A percentile compares a stretch with the other conserved stretches of the same genome.
phyloP scores from a whole-genome alignment of 768 basidiomycete species.

The Podaxis mareebaensis region DNA sequence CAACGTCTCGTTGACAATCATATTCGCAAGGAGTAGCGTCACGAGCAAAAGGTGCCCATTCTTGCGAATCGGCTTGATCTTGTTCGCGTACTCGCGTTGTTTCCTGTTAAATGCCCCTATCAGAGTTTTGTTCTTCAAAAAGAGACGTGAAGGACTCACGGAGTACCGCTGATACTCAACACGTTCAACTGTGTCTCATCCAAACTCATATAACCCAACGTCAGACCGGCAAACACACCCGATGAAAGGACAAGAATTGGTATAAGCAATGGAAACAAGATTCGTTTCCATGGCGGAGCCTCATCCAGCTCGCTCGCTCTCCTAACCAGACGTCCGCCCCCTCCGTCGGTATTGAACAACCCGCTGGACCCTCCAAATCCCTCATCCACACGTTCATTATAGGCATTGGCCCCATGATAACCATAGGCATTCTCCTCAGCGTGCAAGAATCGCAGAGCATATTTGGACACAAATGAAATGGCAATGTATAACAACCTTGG shows the following conservation, averaged over 20 bases:
- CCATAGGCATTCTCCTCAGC: slow-evolving; percentile 14
- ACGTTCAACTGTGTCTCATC: slow-evolving; percentile 93
- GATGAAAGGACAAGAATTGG: slow-evolving; percentile 82
- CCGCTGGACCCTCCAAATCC: neutral
- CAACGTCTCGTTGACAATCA: slow-evolving; percentile 89
- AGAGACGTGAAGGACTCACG: slow-evolving; percentile 46
- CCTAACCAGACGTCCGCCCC: slow-evolving; percentile 17
- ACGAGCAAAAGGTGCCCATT: slow-evolving; percentile 84
- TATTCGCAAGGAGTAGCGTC: slow-evolving; percentile 82
- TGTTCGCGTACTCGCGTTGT: slow-evolving; percentile 78
- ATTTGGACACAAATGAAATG: slow-evolving; percentile 41
- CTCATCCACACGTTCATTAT: neutral
- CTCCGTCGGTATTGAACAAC: neutral
- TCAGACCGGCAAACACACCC: slow-evolving; percentile 89
- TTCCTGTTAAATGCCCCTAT: slow-evolving; percentile 40
- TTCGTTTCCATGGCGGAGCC: slow-evolving; percentile 30
- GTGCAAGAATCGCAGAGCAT: slow-evolving; percentile 44
- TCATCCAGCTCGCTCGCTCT: slow-evolving; percentile 30
- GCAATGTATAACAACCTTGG: slow-evolving; percentile 46
- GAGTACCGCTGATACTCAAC: slow-evolving; percentile 79
- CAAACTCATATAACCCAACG: slow-evolving; percentile 90
- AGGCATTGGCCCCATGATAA: neutral
- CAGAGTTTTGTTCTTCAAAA: neutral
- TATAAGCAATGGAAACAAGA: slow-evolving; percentile 60
- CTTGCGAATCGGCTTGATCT: slow-evolving; percentile 84